These are phyloP conservation scores for Cornus kousa DNA, from an alignment of 148 eudicot species.

Conservation along the genomic window DNA sequence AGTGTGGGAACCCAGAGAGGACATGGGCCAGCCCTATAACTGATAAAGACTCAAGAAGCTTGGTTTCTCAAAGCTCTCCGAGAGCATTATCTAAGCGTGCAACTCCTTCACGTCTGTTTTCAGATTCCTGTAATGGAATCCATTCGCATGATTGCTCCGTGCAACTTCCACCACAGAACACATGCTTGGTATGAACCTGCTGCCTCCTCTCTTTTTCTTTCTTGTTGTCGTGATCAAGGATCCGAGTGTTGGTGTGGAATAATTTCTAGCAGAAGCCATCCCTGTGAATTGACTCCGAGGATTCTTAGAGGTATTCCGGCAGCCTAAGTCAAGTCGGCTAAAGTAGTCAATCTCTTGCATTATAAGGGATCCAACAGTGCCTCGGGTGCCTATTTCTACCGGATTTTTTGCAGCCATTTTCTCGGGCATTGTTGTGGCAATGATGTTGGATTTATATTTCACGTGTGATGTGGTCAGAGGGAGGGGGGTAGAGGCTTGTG, in stretches of 20 bases:
- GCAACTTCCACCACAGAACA: slow-evolving; percentile 59
- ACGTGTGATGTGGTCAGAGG: slow-evolving; percentile 6
- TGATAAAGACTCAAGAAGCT: slow-evolving; percentile 63
- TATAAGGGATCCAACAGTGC: slow-evolving; percentile 57
- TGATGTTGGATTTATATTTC: slow-evolving; percentile 30
- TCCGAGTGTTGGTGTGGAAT: slow-evolving; percentile 17
- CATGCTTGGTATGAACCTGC: slow-evolving; percentile 49
- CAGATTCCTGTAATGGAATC: slow-evolving; percentile 37
- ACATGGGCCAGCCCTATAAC: slow-evolving; percentile 37
- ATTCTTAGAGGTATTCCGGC: slow-evolving; percentile 18
- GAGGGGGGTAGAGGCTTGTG: slow-evolving; percentile 17
- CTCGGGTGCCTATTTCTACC: slow-evolving; percentile 53
- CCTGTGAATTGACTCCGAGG: slow-evolving; percentile 4
- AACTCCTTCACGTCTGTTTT: slow-evolving; percentile 36
- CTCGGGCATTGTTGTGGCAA: slow-evolving; percentile 14
- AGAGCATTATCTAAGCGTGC: slow-evolving; percentile 39
- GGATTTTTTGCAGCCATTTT: slow-evolving; percentile 35
- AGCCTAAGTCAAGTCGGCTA: slow-evolving; percentile 27
- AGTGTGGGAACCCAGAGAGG: slow-evolving; percentile 49
- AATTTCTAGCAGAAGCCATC: slow-evolving; percentile 19
- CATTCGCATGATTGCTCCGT: slow-evolving; percentile 27
- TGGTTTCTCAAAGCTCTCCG: slow-evolving; percentile 68
- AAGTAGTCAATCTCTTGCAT: slow-evolving; percentile 61
- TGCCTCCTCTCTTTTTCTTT: slow-evolving; percentile 43
- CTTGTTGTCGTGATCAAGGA: slow-evolving; percentile 21